These are phyloP conservation scores for Torrubiella hemipterigena DNA, from an alignment of 2,329 filamentous ascomycete species.

Conservation along the genomic window DNA sequence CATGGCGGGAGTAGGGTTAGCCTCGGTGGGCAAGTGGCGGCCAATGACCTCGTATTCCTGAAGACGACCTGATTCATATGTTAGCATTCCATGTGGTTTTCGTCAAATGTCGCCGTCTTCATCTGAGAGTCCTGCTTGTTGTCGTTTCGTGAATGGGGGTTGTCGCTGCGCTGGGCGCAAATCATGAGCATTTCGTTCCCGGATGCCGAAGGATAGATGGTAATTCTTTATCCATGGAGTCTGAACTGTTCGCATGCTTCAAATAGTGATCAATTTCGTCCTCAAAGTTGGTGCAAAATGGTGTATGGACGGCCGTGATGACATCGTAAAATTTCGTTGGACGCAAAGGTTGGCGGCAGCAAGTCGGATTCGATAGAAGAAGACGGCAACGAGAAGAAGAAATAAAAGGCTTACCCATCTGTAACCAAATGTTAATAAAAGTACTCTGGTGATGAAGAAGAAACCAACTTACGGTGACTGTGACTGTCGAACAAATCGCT, in stretches of 20 bases:
- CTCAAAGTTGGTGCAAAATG: too few relatives aligned
- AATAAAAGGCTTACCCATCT: slow-evolving; percentile 65
- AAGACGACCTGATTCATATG: slow-evolving; percentile 69
- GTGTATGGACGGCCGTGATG: too few relatives aligned
- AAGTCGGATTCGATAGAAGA: too few relatives aligned
- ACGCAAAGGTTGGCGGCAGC: too few relatives aligned
- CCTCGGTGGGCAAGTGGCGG: slow-evolving; percentile 95
- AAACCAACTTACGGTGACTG: slow-evolving; percentile 34
- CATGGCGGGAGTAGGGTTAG: slow-evolving; percentile 93
- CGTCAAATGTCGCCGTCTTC: not conserved
- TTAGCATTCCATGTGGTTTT: slow-evolving; percentile 13
- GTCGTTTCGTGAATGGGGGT: too few relatives aligned
- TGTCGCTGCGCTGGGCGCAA: too few relatives aligned
- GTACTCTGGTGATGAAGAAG: slow-evolving; percentile 8
- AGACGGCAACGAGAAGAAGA: slow-evolving; percentile 11
- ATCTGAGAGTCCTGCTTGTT: too few relatives aligned
- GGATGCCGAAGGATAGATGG: too few relatives aligned
- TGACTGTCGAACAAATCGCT: slow-evolving; percentile 32
- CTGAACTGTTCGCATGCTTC: too few relatives aligned
- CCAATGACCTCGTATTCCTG: slow-evolving; percentile 99
- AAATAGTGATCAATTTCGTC: too few relatives aligned
- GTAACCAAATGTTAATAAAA: slow-evolving; percentile 25
- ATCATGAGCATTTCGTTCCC: too few relatives aligned
- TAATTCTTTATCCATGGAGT: too few relatives aligned
- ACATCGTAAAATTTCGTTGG: slow-evolving; percentile 1